Conservation (phyloP, 768 basidiomycete species). For the Termitomyces sp. region DNA sequence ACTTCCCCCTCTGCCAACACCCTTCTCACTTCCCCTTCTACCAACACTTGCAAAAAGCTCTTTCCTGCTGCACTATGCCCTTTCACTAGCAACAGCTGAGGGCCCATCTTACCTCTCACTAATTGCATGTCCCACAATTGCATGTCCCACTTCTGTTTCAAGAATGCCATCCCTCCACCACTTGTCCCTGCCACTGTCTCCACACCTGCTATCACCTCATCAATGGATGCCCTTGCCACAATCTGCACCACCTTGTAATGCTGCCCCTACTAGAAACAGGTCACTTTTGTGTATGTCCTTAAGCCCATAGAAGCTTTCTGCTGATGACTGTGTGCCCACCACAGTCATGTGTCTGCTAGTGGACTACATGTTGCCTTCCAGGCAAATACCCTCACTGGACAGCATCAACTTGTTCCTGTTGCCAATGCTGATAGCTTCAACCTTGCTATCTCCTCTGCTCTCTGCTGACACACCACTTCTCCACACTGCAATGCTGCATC, state of each 20-base stretch:
- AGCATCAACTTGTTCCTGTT: too few species aligned
- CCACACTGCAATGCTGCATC: too few species aligned
- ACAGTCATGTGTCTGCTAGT: too few species aligned
- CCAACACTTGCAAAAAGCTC: background rate
- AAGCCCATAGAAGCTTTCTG: background rate
- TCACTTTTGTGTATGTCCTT: background rate
- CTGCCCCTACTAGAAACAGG: background rate
- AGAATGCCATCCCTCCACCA: background rate
- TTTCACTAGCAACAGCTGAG: background rate
- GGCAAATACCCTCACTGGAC: too few species aligned
- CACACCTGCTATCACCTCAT: background rate
- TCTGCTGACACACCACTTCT: too few species aligned
- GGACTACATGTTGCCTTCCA: too few species aligned
- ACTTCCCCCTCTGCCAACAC: too few species aligned
- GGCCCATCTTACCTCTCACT: background rate
- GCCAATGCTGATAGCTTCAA: too few species aligned
- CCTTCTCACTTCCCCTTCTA: background rate
- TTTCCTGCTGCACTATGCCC: background rate
- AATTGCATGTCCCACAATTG: background rate
- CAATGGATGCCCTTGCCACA: background rate
- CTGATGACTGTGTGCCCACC: too few species aligned
- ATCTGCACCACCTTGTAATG: background rate
- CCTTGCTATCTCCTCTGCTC: too few species aligned
- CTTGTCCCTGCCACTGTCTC: background rate
- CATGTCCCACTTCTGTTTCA: background rate